Conservation (phyloP, 1,284 basidiomycete genomes). For the Sporisorium iseilematis-ciliati region DNA sequence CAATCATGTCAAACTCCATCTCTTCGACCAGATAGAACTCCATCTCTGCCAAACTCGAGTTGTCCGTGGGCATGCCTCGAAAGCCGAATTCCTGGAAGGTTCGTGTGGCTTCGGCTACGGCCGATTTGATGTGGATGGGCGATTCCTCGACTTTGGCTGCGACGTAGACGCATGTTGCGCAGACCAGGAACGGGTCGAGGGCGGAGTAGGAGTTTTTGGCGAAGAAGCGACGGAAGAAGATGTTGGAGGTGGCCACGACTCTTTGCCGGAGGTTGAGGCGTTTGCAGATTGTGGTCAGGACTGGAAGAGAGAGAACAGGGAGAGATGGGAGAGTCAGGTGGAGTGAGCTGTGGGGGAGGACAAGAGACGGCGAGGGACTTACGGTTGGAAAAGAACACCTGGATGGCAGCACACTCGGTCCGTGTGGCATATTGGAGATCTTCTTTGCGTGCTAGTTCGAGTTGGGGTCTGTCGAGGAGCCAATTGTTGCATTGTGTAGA, state of each 20-base stretch:
- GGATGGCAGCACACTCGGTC: constrained; percentile 58
- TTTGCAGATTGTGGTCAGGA: constrained; percentile 87
- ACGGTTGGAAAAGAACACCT: constrained; percentile 65
- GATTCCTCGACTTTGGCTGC: constrained; percentile 97
- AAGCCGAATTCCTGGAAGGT: constrained; percentile 52
- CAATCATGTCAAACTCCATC: constrained; percentile 90
- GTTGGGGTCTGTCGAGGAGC: constrained; percentile 58
- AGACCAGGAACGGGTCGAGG: constrained; percentile 91
- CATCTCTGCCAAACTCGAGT: constrained; percentile 91
- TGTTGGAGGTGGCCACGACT: constrained; percentile 89
- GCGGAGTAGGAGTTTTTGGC: constrained; percentile 78
- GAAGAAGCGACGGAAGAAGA: constrained; percentile 95
- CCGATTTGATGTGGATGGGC: constrained; percentile 91
- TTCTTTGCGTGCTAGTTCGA: constrained; percentile 58
- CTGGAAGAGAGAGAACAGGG: constrained; percentile 13
- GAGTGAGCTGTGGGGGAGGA: not conserved
- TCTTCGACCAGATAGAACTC: constrained; percentile 98
- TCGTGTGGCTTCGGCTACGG: constrained; percentile 82
- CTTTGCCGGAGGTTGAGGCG: constrained; percentile 85
- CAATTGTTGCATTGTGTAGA: constrained; percentile 67
- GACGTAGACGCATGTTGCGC: constrained; percentile 92
- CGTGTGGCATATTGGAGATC: constrained; percentile 57
- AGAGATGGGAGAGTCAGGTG: not conserved
- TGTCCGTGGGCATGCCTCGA: constrained; percentile 80
- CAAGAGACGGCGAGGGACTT: constrained; percentile 8